Conservation (phyloP, 1,284 basidiomycete species). For the Amylostereum chailletii region DNA sequence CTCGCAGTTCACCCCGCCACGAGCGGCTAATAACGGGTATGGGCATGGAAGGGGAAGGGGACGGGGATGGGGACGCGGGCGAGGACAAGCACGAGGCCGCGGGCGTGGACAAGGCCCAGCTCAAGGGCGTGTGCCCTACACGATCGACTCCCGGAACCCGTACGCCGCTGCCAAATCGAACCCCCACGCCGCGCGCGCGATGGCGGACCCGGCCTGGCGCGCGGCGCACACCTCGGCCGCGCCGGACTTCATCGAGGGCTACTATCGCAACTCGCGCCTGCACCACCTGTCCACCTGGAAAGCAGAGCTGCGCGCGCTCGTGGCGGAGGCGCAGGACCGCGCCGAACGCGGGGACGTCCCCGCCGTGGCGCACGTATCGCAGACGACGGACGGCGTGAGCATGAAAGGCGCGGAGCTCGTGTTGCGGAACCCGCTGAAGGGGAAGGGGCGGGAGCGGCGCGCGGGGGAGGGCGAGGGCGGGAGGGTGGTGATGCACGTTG, state of each 20-base stretch:
- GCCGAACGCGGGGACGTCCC: constrained; percentile 39
- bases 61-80: too few species aligned
- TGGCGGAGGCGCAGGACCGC: constrained; percentile 69
- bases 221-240: constrained; percentile 81
- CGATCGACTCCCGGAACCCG: too few species aligned
- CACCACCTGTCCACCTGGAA: constrained; percentile 95
- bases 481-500: constrained; percentile 84
- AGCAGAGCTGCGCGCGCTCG: constrained; percentile 76
- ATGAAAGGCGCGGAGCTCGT: constrained; percentile 52
- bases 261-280: constrained; percentile 86
- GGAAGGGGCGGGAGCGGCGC: constrained; percentile 49
- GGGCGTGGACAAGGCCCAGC: too few species aligned
- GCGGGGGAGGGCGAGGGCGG: constrained; percentile 31
- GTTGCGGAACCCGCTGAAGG: constrained; percentile 36
- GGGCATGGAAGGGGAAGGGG: too few species aligned
- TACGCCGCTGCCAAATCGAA: constrained; percentile 67
- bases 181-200: constrained; percentile 60
- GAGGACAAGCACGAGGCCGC: too few species aligned
- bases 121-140: too few species aligned
- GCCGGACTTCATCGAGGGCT: constrained; percentile 82
- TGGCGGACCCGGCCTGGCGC: constrained; percentile 81
- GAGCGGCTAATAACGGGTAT: too few species aligned
- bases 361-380: constrained; percentile 9
- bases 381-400: constrained; percentile 30
- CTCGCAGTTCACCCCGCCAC: too few species aligned